phyloP scores from a whole-genome alignment of 1,139 yeast genomes.

The Taphrina betulina region DNA sequence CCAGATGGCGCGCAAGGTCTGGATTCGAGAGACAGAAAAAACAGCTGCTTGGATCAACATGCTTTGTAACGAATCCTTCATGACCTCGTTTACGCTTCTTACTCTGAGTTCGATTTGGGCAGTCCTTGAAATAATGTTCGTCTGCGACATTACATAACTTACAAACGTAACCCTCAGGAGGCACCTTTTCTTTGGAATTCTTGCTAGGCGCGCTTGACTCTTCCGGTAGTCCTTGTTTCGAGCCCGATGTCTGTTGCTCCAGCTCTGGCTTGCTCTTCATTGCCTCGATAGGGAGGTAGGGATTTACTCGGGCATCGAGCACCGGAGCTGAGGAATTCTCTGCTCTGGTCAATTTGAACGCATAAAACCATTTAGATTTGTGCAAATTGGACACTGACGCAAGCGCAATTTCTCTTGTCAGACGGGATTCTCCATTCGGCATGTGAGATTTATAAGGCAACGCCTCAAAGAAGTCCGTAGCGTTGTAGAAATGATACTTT shows the following conservation, averaged over 20 bases:
- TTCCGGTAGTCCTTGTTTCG: constrained; percentile 58
- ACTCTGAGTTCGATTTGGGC: constrained; percentile 32
- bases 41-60: constrained; percentile 50
- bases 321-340: constrained; percentile 25
- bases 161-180: constrained; percentile 26
- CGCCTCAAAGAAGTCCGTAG: constrained; percentile 39
- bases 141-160: constrained; percentile 24
- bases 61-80: constrained; percentile 29
- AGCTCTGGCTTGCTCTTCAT: constrained; percentile 40
- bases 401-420: constrained; percentile 64
- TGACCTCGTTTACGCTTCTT: constrained; percentile 24
- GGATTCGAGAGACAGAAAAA: constrained; percentile 85
- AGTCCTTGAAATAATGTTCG: constrained; percentile 23
- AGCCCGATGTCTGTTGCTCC: constrained; percentile 33
- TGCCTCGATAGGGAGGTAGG: constrained; percentile 35
- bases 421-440: constrained; percentile 36
- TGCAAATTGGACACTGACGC: constrained; percentile 55
- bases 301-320: constrained; percentile 31
- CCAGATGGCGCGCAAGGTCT: constrained; percentile 73
- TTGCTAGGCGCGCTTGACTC: constrained; percentile 61
- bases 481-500: constrained; percentile 17
- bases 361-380: constrained; percentile 68
- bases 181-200: constrained; percentile 37
- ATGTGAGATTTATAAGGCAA: constrained; percentile 4
- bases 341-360: constrained; percentile 51